These are phyloP conservation scores for Acorus gramineus DNA, from an alignment of 106 monocot genomes.

Conservation along the genomic window DNA sequence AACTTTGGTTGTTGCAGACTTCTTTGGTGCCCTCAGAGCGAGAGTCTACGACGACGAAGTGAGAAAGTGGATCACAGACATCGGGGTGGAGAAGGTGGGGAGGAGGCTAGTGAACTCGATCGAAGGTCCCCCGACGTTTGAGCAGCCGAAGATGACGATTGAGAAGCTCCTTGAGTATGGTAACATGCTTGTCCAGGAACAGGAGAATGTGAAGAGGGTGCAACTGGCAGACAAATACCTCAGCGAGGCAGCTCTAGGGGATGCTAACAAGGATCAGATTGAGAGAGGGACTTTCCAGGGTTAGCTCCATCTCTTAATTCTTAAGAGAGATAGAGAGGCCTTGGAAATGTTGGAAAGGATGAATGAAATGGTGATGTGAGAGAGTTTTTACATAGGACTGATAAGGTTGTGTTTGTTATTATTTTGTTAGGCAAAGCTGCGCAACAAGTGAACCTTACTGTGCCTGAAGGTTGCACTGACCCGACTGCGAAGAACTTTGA, in stretches of 20 bases:
- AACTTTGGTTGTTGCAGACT: conserved; percentile 33
- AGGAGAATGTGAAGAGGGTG: conserved; percentile 99
- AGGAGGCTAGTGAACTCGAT: conserved; percentile 83
- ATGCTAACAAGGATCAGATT: conserved; percentile 75
- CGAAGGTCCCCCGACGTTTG: conserved; percentile 70
- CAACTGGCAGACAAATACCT: conserved; percentile 91
- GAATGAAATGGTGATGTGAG: background rate
- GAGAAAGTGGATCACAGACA: conserved; percentile 65
- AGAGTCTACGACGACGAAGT: conserved; percentile 95
- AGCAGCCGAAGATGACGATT: conserved; percentile 81
- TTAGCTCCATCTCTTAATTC: conserved; percentile 17
- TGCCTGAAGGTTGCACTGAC: conserved; percentile 62
- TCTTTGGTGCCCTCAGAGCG: conserved; percentile 90
- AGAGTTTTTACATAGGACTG: too few relatives aligned
- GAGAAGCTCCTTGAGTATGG: conserved; percentile 90
- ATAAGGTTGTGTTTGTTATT: background rate
- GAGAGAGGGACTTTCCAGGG: conserved; percentile 62
- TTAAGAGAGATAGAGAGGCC: background rate
- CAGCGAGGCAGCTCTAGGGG: conserved; percentile 86
- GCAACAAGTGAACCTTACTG: conserved; percentile 46
- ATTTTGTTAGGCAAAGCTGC: conserved; percentile 50
- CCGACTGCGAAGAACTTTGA: conserved; percentile 43
- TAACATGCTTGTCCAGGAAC: conserved; percentile 85
- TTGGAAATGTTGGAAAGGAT: too few relatives aligned
- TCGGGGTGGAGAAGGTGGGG: conserved; percentile 54